These are phyloP conservation scores for Cyberlindnera sargentensis DNA, from an alignment of 805 yeast genomes.

Conservation along the genomic window DNA sequence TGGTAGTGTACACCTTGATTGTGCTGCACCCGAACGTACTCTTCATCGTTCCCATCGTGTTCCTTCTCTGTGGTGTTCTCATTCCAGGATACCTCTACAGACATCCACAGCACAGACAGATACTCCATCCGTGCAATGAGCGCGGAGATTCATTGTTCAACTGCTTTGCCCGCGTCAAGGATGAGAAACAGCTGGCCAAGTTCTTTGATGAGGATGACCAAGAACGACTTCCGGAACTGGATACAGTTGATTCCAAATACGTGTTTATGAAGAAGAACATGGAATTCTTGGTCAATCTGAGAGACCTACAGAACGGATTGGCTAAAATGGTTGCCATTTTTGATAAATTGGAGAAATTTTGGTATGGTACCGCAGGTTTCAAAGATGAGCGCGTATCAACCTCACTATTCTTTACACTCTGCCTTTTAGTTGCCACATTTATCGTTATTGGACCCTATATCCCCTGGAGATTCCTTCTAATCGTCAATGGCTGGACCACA, in stretches of 20 bases:
- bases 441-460: constrained; percentile 42
- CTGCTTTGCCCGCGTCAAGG: constrained; percentile 26
- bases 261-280: constrained; percentile 26
- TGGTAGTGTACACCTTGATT: constrained; percentile 55
- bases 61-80: constrained; percentile 49
- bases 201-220: constrained; percentile 6
- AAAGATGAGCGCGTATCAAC: constrained; percentile 64
- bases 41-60: constrained; percentile 54
- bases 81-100: constrained; percentile 63
- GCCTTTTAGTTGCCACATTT: constrained; percentile 31
- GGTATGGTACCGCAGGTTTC: constrained; percentile 62
- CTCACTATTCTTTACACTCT: constrained; percentile 40
- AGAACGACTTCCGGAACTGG: constrained; percentile 20
- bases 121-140: constrained; percentile 31
- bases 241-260: constrained; percentile 14
- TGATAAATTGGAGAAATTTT: constrained; percentile 45
- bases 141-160: constrained; percentile 51
- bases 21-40: constrained; percentile 69
- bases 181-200: constrained; percentile 2
- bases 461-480: constrained; percentile 59
- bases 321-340: constrained; percentile 43
- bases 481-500: constrained; percentile 49
- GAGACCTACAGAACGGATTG: constrained; percentile 65
- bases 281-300: constrained; percentile 50
- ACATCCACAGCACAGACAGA: constrained; percentile 52